A percentile compares a stretch with the other conserved stretches of the same genome.
Evolutionary conservation across 2,329 filamentous ascomycete genomes (phyloP).

Genomic region (Calonectria hongkongensis): DNA sequence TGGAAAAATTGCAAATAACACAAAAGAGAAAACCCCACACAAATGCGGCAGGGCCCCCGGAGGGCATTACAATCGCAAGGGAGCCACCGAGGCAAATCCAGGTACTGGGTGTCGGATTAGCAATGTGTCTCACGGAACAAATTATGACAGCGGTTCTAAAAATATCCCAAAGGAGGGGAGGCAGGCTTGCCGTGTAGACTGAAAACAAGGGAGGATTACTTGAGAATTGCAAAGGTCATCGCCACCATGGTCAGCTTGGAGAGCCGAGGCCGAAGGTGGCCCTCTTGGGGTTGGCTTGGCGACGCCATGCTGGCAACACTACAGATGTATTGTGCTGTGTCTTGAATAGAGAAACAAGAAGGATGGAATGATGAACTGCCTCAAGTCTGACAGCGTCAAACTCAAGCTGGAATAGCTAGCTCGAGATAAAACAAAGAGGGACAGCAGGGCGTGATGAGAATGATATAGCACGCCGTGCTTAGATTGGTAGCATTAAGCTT

Average conservation of each 20-base stretch:
- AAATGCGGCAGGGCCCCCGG: slow-evolving; percentile 63
- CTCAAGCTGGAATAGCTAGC: background rate
- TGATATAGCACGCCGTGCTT: background rate
- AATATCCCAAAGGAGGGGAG: background rate
- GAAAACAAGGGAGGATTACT: slow-evolving; percentile 48
- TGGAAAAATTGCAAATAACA: slow-evolving; percentile 64
- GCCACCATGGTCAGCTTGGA: slow-evolving; percentile 63
- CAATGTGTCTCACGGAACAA: slow-evolving; percentile 35
- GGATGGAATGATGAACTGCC: too few species aligned
- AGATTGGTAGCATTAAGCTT: slow-evolving; percentile 3
- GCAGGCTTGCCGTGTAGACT: background rate
- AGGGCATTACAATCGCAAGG: slow-evolving; percentile 64
- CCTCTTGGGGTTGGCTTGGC: slow-evolving; percentile 29
- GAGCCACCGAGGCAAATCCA: slow-evolving; percentile 63
- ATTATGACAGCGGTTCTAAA: too few species aligned
- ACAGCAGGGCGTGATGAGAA: background rate
- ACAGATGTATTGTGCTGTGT: background rate
- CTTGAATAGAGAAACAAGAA: too few species aligned
- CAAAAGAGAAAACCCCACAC: slow-evolving; percentile 68
- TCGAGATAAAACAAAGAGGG: background rate
- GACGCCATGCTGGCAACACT: background rate
- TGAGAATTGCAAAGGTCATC: slow-evolving; percentile 64
- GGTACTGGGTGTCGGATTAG: slow-evolving; percentile 43
- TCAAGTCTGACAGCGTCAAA: too few species aligned
- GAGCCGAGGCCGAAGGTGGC: slow-evolving; percentile 59